Evolutionary conservation across 495 filamentous ascomycete species (phyloP).

Genomic region (Penicillium waksmanii): DNA sequence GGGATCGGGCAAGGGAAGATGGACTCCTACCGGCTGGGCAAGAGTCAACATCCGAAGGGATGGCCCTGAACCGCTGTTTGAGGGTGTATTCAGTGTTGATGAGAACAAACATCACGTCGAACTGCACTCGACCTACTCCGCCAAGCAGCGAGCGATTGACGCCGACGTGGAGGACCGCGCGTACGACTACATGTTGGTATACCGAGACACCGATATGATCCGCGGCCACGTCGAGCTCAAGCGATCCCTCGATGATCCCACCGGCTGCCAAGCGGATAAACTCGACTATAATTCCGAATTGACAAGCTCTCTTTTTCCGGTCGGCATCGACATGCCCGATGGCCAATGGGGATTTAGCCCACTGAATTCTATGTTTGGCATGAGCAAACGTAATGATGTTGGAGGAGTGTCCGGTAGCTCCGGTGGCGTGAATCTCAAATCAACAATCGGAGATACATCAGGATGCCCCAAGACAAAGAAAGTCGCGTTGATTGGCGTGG

Average conservation of each 20-base stretch:
- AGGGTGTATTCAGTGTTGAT: slow-evolving; percentile 83
- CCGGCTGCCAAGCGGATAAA: slow-evolving; percentile 65
- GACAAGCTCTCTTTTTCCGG: slow-evolving; percentile 64
- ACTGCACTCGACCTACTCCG: slow-evolving; percentile 70
- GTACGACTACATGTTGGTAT: slow-evolving; percentile 87
- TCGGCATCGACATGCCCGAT: slow-evolving; percentile 41
- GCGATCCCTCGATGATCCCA: slow-evolving; percentile 41
- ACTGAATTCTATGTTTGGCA: slow-evolving; percentile 58
- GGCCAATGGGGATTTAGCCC: slow-evolving; percentile 57
- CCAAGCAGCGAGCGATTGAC: slow-evolving; percentile 75
- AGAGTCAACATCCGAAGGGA: slow-evolving; percentile 77
- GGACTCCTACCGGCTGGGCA: slow-evolving; percentile 85
- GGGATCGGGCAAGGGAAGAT: slow-evolving; percentile 62
- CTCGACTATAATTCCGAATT: slow-evolving; percentile 71
- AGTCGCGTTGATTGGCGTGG: slow-evolving; percentile 89
- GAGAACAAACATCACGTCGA: slow-evolving; percentile 89
- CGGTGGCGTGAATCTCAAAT: slow-evolving; percentile 79
- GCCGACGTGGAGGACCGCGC: slow-evolving; percentile 61
- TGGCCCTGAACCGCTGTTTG: slow-evolving; percentile 79
- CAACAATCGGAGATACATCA: slow-evolving; percentile 75
- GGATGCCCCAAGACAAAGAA: slow-evolving; percentile 88
- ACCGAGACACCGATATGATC: slow-evolving; percentile 84
- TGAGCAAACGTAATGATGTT: slow-evolving; percentile 55
- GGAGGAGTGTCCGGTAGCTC: slow-evolving; percentile 68
- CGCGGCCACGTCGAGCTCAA: slow-evolving; percentile 55